Conservation (phyloP, 2,329 filamentous ascomycete genomes). For the Mollisiaceae sp. region DNA sequence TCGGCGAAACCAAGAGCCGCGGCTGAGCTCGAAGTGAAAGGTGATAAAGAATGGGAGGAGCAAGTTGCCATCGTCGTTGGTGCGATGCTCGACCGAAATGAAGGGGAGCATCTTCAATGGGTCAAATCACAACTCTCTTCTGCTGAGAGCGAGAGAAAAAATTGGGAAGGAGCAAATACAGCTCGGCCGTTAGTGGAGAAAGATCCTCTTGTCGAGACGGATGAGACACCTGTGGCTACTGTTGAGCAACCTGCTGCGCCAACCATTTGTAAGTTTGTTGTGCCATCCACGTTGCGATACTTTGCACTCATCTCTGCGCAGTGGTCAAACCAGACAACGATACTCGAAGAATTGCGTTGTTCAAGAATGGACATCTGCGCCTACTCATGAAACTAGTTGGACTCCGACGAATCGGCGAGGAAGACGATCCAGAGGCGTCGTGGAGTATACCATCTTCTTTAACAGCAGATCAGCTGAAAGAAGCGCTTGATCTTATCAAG, state of each 20-base stretch:
- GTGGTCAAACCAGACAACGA: slow-evolving; percentile 61
- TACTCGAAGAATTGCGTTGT: slow-evolving; percentile 73
- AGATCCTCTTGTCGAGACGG: slow-evolving; percentile 41
- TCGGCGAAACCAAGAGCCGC: slow-evolving; percentile 70
- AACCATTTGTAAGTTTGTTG: slow-evolving; percentile 55
- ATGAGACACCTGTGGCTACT: slow-evolving; percentile 39
- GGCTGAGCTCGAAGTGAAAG: slow-evolving; percentile 82
- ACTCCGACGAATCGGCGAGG: slow-evolving; percentile 61
- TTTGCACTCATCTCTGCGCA: slow-evolving; percentile 35
- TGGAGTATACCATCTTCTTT: slow-evolving; percentile 79
- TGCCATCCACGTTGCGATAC: not conserved
- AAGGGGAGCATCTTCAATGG: slow-evolving; percentile 80
- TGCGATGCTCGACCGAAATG: slow-evolving; percentile 78
- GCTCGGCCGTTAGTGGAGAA: slow-evolving; percentile 56
- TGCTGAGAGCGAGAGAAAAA: slow-evolving; percentile 73
- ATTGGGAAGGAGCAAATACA: slow-evolving; percentile 76
- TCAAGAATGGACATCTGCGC: slow-evolving; percentile 87
- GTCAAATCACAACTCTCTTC: slow-evolving; percentile 72
- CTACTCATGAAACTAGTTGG: slow-evolving; percentile 81
- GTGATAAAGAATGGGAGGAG: slow-evolving; percentile 66
- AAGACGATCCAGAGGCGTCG: slow-evolving; percentile 73
- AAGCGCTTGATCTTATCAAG: slow-evolving; percentile 74
- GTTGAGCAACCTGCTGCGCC: slow-evolving; percentile 49
- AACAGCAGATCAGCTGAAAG: slow-evolving; percentile 67
- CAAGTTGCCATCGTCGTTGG: slow-evolving; percentile 80